phyloP scores from a whole-genome alignment of 495 filamentous ascomycete species.

The Tuber microsphaerosporum region DNA sequence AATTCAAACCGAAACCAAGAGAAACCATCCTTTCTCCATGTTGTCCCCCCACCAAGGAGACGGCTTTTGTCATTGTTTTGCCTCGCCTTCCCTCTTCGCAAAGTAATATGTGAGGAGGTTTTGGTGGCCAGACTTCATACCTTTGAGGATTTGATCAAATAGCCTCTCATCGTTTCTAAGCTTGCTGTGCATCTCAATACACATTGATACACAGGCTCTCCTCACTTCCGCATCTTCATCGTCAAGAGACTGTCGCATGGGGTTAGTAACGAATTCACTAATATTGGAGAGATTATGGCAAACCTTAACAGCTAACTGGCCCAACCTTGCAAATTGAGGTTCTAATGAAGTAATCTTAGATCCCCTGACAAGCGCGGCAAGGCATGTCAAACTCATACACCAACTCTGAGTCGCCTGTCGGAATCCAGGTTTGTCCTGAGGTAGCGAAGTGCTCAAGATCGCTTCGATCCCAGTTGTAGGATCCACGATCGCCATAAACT shows the following conservation, averaged over 20 bases:
- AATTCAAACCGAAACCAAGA: background rate
- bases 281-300: slow-evolving; percentile 5
- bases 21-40: slow-evolving; percentile 3
- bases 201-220: slow-evolving; percentile 68
- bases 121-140: slow-evolving; percentile 59
- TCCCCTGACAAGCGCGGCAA: slow-evolving; percentile 35
- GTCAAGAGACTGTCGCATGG: slow-evolving; percentile 53
- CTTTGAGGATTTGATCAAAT: slow-evolving; percentile 60
- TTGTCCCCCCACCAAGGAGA: background rate
- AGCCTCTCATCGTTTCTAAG: slow-evolving; percentile 52
- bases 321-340: slow-evolving; percentile 27
- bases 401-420: slow-evolving; percentile 42
- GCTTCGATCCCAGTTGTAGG: slow-evolving; percentile 49
- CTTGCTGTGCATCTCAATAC: slow-evolving; percentile 63
- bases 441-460: slow-evolving; percentile 48
- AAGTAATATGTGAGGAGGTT: slow-evolving; percentile 80
- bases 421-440: slow-evolving; percentile 36
- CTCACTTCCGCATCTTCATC: slow-evolving; percentile 70
- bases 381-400: slow-evolving; percentile 38
- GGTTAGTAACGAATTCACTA: slow-evolving; percentile 47
- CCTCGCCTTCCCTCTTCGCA: slow-evolving; percentile 49
- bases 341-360: slow-evolving; percentile 30
- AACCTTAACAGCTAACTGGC: slow-evolving; percentile 40
- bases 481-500: slow-evolving; percentile 49
- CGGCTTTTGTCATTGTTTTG: slow-evolving; percentile 28